Conservation (phyloP, 495 filamentous ascomycete genomes). For the Astrothelium subdiscretum region DNA sequence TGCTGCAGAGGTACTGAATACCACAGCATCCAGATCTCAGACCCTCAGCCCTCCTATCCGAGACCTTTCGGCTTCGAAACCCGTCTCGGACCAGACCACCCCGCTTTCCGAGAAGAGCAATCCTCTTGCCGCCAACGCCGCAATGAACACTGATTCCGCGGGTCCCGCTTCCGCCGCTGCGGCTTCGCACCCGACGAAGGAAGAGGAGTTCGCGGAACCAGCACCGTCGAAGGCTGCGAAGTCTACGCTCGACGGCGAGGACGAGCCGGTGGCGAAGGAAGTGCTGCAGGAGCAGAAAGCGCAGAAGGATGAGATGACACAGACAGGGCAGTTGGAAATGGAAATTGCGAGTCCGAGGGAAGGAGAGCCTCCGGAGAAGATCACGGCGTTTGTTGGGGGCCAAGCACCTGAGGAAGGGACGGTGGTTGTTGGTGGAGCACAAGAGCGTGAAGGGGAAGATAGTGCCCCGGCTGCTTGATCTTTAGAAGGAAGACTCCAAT, state of each 20-base stretch:
- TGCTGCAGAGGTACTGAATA: not conserved
- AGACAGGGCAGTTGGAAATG: slow-evolving; percentile 17
- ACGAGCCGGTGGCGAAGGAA: not conserved
- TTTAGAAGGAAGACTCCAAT: not conserved
- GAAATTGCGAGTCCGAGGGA: not conserved
- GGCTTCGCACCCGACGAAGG: not conserved
- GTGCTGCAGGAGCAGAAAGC: not conserved
- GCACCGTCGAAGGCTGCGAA: not conserved
- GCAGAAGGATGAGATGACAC: slow-evolving; percentile 6
- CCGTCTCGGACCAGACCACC: not conserved
- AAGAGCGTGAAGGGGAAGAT: slow-evolving; percentile 1
- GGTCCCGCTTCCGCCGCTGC: not conserved
- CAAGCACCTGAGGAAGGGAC: slow-evolving; percentile 12
- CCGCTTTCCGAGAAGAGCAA: not conserved
- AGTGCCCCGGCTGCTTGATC: not conserved
- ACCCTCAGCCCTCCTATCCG: not conserved
- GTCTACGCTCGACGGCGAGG: slow-evolving; percentile 4
- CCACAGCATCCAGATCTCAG: not conserved
- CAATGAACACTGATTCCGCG: not conserved
- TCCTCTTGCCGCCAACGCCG: not conserved
- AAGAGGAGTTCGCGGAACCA: not conserved
- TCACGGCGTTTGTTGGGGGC: slow-evolving; percentile 14
- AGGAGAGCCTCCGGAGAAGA: slow-evolving; percentile 10
- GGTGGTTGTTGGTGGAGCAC: slow-evolving; percentile 10
- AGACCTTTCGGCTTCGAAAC: not conserved